Percentiles rank a stretch among this genome's conserved stretches.
Conservation (phyloP, 257 asterid genomes). For the Solanum bulbocastanum region DNA sequence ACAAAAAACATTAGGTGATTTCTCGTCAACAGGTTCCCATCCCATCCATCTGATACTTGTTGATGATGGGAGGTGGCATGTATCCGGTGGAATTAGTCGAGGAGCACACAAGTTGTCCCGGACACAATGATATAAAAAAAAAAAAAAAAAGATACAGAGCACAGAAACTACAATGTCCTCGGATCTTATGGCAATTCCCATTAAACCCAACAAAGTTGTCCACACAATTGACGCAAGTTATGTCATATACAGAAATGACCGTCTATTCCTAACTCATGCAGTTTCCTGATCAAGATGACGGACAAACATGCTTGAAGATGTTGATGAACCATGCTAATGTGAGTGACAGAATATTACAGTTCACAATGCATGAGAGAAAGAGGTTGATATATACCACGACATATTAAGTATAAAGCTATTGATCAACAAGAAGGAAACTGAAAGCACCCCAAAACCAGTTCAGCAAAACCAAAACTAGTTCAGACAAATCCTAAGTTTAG, state of each 20-base stretch:
- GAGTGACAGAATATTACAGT: not conserved
- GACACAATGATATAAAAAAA: not conserved
- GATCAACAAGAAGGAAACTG: not conserved
- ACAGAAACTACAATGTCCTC: not conserved
- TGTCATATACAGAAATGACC: not conserved
- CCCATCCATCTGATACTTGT: not conserved
- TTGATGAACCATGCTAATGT: not conserved
- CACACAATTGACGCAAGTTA: not conserved
- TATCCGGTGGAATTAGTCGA: not conserved
- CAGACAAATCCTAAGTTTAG: not conserved
- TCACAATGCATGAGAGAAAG: not conserved
- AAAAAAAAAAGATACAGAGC: not conserved
- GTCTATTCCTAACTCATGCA: not conserved
- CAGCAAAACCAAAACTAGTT: not conserved
- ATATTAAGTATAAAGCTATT: not conserved
- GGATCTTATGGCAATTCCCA: not conserved
- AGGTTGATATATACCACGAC: not conserved
- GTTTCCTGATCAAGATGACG: not conserved
- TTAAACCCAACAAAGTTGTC: not conserved
- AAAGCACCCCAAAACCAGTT: not conserved
- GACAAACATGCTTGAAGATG: not conserved
- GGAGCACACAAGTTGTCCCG: not conserved
- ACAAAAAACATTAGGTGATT: not conserved
- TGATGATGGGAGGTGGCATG: not conserved
- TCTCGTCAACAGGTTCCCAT: not conserved